Evolutionary conservation across 345 rosid species (phyloP), one percentile per base, ranked within the genome.

Genomic region (Brassica cretica): DNA sequence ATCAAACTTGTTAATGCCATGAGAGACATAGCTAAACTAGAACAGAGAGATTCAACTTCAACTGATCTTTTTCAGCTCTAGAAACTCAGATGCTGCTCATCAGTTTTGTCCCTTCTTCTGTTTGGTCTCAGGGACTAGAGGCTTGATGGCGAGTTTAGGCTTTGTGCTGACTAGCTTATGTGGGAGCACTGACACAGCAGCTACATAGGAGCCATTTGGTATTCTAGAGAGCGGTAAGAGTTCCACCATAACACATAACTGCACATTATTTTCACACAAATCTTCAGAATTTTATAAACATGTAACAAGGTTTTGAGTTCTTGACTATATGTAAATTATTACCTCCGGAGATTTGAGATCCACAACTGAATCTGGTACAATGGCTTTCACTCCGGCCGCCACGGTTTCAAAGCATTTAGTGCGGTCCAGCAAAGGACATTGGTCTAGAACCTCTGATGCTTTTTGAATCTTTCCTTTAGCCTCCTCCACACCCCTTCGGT

Each of bases 341-440:
- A 90, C 98, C 91, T 89, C 98, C 1, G 98, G 98, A 32, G 86
- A 84, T 79, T 89, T 92, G 74, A 94, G 95, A 77, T 94, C 98
- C 39, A 90, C 97, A 8, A 59, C 83, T 65, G 98, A 86, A 80
- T 94, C 97, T 35, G 91, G 80, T 79, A 94, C 76, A 32, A 77
- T 87, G 60, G 84, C 91, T 89, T 91, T 94, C 37, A 94, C 91
- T 60, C 97, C 97, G 44, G 88, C 88, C 2, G 97, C 97, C 67
- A 90, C 97, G 15, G 84, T 81, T 9, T 76, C 83, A 77, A 94
- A 92, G 88, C 97, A 94, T 85, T 87, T 92, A 65, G 59, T 81
- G 15, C 95, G 92, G 80, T 92, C 89, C 86, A 94, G 75, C 77
- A 92, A 60, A 25, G 94, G 79, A 68, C 77, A 79, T 37, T 64